These are phyloP conservation scores for Neurospora hispaniola DNA, from an alignment of 495 filamentous ascomycete species.

Conservation along the genomic window DNA sequence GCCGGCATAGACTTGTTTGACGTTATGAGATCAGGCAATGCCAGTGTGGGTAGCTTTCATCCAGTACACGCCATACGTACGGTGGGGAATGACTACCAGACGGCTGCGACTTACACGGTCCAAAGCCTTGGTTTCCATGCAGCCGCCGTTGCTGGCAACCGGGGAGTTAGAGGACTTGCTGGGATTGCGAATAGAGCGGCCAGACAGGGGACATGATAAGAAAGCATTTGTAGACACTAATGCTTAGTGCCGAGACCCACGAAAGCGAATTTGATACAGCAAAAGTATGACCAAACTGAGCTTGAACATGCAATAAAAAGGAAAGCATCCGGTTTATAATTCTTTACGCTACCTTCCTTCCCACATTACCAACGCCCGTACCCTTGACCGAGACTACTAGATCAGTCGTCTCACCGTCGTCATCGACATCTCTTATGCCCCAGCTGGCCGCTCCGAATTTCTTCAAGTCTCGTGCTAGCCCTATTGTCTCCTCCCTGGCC, in stretches of 20 bases:
- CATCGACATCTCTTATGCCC: constrained; percentile 63
- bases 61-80: constrained; percentile 54
- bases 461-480: constrained; percentile 70
- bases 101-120: constrained; percentile 37
- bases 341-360: constrained; percentile 76
- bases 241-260: neutral
- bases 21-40: constrained; percentile 55
- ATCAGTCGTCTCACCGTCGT: constrained; percentile 55
- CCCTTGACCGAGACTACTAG: constrained; percentile 88
- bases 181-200: neutral
- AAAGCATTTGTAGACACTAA: neutral
- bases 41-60: constrained; percentile 57
- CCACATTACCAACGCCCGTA: constrained; percentile 89
- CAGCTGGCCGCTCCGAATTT: constrained; percentile 78
- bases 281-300: neutral
- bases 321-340: neutral
- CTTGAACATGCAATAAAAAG: neutral
- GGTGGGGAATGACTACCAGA: constrained; percentile 48
- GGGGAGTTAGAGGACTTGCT: constrained; percentile 3
- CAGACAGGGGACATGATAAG: neutral
- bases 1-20: constrained; percentile 37
- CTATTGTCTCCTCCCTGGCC: constrained; percentile 66
- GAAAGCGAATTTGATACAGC: neutral
- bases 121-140: constrained; percentile 41
- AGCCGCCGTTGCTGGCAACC: constrained; percentile 34